Evolutionary conservation across 2,329 filamentous ascomycete genomes (phyloP).

Genomic region (Colletotrichum destructivum): DNA sequence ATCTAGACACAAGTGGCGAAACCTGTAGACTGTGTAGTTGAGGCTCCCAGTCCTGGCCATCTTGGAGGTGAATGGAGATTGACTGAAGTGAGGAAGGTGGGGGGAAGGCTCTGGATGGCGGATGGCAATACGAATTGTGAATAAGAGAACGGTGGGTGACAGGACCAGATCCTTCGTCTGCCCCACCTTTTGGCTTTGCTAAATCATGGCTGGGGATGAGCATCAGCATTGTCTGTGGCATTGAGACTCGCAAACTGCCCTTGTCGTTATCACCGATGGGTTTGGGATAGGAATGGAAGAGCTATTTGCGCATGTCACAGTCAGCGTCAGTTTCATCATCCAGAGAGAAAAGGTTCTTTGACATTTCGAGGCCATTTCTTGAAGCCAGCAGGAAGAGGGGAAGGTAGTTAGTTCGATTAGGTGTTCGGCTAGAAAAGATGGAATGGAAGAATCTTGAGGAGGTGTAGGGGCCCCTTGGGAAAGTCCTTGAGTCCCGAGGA

Average conservation of each 20-base stretch:
- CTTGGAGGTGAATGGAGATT: background rate
- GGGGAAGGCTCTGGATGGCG: slow-evolving; percentile 6
- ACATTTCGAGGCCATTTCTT: background rate
- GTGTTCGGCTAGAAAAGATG: background rate
- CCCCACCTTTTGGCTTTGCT: background rate
- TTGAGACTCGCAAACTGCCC: background rate
- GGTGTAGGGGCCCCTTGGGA: background rate
- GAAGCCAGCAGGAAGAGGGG: background rate
- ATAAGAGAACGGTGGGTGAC: slow-evolving; percentile 1
- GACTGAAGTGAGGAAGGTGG: background rate
- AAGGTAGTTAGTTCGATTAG: too few relatives aligned
- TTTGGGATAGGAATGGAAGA: background rate
- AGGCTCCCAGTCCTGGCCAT: background rate
- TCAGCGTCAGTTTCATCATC: slow-evolving; percentile 10
- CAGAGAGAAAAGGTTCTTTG: background rate
- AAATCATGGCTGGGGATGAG: background rate
- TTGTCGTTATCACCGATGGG: background rate
- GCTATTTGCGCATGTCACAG: background rate
- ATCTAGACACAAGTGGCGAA: background rate
- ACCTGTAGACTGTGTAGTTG: background rate
- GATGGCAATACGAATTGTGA: background rate
- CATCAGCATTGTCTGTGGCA: slow-evolving; percentile 25
- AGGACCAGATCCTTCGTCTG: background rate
- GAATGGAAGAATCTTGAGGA: background rate
- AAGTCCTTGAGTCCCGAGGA: too few relatives aligned